Base-by-base conservation (phyloP, 2,329 filamentous ascomycete species). In the Claviceps sorghi region DNA sequence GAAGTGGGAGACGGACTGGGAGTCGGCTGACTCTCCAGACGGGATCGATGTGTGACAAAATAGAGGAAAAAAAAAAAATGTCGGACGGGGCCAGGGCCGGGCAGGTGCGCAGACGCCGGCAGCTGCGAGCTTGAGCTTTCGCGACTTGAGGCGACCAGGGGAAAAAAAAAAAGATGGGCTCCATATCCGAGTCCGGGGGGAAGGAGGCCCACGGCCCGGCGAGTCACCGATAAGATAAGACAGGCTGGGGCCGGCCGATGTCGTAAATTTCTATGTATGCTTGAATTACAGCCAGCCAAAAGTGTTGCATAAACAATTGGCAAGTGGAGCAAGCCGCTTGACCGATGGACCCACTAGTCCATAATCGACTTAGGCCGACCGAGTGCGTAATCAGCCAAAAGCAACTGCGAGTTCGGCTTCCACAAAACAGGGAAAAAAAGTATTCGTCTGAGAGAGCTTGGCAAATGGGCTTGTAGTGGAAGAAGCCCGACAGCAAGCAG, bases 81-180 rank as follows among this genome's bases (percentile, higher is more conserved):
- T 44, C 22, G 4, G 22, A 11, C 42, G 26, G 42, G 36, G 15
- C 36, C 36, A 17, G 36, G 36, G 36, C 36, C 36, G 36, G 36
- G 17, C 36, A 38, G 36, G 36, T 38, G 26, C 42, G 42, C 42
- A 44, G 5, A 21, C 21, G 42, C 22, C 42, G 10, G 21, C 42
- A 44, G 42, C 13, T 26, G 21, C 42, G 22, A 26, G 38, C 38
- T 38, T 40, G 17, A 41, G 42, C 48, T 46, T 32, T 47, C 58
- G 60, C 36, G 36, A 38, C 36, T 15, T 38, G 53, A 57, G 56
- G 46, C 53, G 50, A 29, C 45, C 47, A 43, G 51, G 54, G 15
- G 55, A 48, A 57, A 61, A 62, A 60, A 63, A 61, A 61, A 57
- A 54, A 60, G 57, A 45, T 40, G n/a, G 50, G 32, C 29, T 13